Conservation (phyloP, 106 monocot species). For the Cymbidium sinense region DNA sequence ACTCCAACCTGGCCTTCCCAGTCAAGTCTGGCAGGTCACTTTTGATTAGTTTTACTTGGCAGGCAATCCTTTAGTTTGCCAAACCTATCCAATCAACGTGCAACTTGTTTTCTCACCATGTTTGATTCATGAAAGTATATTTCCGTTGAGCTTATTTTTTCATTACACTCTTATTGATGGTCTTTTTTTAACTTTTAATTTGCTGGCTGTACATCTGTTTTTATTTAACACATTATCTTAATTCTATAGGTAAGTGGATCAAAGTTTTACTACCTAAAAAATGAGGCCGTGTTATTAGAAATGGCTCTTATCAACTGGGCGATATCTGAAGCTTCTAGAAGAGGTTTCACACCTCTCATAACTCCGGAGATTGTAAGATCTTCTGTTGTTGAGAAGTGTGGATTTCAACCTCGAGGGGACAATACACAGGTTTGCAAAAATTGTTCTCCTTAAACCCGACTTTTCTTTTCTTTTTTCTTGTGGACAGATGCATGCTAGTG, state of each 20-base stretch:
- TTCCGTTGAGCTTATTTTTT: background rate
- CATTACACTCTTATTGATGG: background rate
- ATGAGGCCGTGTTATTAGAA: conserved; percentile 89
- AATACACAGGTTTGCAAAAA: conserved; percentile 75
- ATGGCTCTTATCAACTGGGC: conserved; percentile 94
- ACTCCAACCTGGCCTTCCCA: no score
- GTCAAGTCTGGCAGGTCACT: no score
- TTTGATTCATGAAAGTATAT: background rate
- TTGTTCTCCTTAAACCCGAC: background rate
- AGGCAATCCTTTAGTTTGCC: no score
- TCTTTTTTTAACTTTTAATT: background rate
- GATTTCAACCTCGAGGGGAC: conserved; percentile 90
- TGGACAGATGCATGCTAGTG: no score
- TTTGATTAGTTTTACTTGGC: no score
- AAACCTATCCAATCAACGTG: background rate
- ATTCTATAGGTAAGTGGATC: conserved; percentile 82
- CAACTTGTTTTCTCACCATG: background rate
- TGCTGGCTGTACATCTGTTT: background rate
- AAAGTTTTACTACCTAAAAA: conserved; percentile 96
- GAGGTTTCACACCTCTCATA: conserved; percentile 75
- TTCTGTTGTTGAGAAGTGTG: conserved; percentile 90
- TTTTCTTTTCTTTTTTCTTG: background rate
- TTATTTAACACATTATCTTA: background rate
- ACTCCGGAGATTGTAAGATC: conserved; percentile 98
- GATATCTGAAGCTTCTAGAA: conserved; percentile 67